Base-by-base conservation (phyloP, 345 rosid species). In the Lepidium didymum region DNA sequence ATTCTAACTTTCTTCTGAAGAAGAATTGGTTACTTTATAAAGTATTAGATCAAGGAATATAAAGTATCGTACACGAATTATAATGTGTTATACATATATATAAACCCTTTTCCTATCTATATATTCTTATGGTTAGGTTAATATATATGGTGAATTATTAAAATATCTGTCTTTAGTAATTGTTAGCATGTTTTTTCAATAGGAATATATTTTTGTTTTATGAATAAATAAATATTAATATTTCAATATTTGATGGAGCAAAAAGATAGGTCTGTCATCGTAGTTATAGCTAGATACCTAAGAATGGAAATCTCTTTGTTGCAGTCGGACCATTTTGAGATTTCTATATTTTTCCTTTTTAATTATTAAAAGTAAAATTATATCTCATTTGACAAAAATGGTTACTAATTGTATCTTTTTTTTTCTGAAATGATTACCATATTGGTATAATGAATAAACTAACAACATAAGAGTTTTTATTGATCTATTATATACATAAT, bases 281-380 rank as follows among this genome's bases (percentile, higher is more conserved):
- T n/a, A 38, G 49, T 67, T 27, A 18, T 67, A 53, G 64, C 38
- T 73, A 57, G 61, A 66, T 66, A 58, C 54, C 77, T 51, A 52
- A 54, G 15, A 74, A 74, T 61, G 33, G 69, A 67, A 61, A 67
- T 54, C 37, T 61, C 6, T 52, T 53, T 18, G 57, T 18, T 18
- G 10, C 69, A 74, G 69, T 45, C 11, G 68, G 58, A 67, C 73
- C 67, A 67, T 46, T 54, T 29, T 2, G 2, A 45, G 29, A 0
- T 13, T 74, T 44, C 8, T 4, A 55, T 49, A 56, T 72, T 31
- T 55, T 56, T 12, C 42, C 7, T 13, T 12, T 38, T 21, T 40
- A 35, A 12, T 23, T 15, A 7, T 35, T 29, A 18, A 4, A 14
- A 23, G 2, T 2, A 21, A 25, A 25, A n/a, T n/a, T n/a, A n/a